Base-by-base conservation (phyloP, 2,329 filamentous ascomycete genomes). In the Trichoderma asperellum region DNA sequence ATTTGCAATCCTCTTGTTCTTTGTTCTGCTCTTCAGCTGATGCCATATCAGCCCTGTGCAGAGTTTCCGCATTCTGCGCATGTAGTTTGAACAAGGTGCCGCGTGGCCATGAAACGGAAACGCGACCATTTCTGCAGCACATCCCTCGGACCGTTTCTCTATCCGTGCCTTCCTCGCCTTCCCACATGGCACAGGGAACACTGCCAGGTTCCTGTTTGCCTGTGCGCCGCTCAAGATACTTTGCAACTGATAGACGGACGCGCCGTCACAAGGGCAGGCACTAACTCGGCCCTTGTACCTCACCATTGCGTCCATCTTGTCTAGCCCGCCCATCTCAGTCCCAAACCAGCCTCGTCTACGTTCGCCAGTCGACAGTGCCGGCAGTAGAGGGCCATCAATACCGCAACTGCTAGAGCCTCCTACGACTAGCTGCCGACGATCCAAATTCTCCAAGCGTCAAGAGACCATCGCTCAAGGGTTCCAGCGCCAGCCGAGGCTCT, bases 161-260 rank as follows among this genome's bases (percentile, higher is more conserved):
- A 29, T 56, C 64, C 55, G 64, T 67, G 64, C 64, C 35, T 67
- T 59, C 55, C 64, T 58, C 64, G 37, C 52, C 56, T 29, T 56
- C 24, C 52, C 27, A 21, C 59, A 32, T 58, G 56, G 34, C n/a
- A 37, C 29, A 18, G 29, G 27, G 18, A 27, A 40, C 43, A 24
- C 37, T 61, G 32, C 21, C 34, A 35, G 29, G 55, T 37, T 14
- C 10, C 18, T 57, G 27, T 3, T 43, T 43, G 12, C 29, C 6
- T 11, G 18, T 47, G 18, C 40, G 47, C 52, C 18, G 18, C 35
- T 16, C 40, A 43, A 18, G n/a, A n/a, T 47, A 61, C 58, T 11
- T 49, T 27, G 4, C 32, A 21, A 18, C 27, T 21, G 37, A 29
- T 61, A 61, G 29, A 18, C 10, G 4, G 34, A 4, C 24, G 37